A percentile compares a stretch with the other conserved stretches of the same genome.
These are phyloP conservation scores for Alternaria dauci DNA, from an alignment of 2,329 filamentous ascomycete genomes.

Conservation along the genomic window DNA sequence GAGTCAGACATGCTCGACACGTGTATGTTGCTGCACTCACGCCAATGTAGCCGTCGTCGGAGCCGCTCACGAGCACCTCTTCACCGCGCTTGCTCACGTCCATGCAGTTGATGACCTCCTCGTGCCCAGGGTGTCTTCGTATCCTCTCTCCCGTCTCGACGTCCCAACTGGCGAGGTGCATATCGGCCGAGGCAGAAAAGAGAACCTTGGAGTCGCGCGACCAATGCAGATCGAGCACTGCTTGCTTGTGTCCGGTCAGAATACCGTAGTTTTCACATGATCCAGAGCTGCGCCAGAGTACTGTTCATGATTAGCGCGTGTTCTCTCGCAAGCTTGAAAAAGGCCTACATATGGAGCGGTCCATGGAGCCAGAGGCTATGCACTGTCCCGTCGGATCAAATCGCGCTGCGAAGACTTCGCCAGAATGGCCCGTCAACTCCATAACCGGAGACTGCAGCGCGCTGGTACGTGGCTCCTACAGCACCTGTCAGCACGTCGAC, in stretches of 20 bases:
- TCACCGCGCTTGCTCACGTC: slow-evolving; percentile 90
- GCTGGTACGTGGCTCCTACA: slow-evolving; percentile 79
- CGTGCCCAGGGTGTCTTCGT: slow-evolving; percentile 89
- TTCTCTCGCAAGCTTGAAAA: slow-evolving; percentile 14
- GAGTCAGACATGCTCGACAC: slow-evolving; percentile 23
- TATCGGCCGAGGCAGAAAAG: slow-evolving; percentile 93
- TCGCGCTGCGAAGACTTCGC: slow-evolving; percentile 88
- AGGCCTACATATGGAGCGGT: slow-evolving; percentile 81
- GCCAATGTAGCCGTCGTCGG: slow-evolving; percentile 91
- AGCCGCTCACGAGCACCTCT: slow-evolving; percentile 87
- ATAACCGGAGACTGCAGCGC: slow-evolving; percentile 89
- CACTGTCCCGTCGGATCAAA: slow-evolving; percentile 89
- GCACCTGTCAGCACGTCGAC: slow-evolving; percentile 42
- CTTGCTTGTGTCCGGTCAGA: slow-evolving; percentile 87
- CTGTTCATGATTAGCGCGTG: slow-evolving; percentile 56
- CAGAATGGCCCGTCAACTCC: slow-evolving; percentile 81
- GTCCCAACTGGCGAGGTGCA: slow-evolving; percentile 94
- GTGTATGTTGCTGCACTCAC: slow-evolving; percentile 36
- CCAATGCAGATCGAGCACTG: slow-evolving; percentile 93
- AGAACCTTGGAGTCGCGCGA: slow-evolving; percentile 90
- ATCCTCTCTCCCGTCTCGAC: slow-evolving; percentile 90
- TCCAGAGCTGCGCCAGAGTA: slow-evolving; percentile 93
- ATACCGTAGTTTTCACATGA: slow-evolving; percentile 94
- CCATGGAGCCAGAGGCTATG: slow-evolving; percentile 95
- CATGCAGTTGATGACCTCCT: slow-evolving; percentile 93